Conservation (phyloP, 345 rosid genomes). For the Moringa oleifera region DNA sequence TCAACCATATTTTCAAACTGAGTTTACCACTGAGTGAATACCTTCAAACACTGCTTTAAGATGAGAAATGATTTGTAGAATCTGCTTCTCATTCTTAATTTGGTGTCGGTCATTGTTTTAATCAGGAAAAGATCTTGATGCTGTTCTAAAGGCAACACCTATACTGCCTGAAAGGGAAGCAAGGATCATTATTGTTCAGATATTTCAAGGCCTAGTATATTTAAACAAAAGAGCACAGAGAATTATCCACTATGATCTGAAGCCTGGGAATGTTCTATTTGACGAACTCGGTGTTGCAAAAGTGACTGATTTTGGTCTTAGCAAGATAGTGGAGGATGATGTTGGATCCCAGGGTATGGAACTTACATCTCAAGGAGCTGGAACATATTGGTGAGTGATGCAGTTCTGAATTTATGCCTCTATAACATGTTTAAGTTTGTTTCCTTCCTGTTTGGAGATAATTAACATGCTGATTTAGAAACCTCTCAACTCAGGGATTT, state of each 20-base stretch:
- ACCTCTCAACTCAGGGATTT: not conserved
- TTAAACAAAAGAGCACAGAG: constrained; percentile 79
- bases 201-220: constrained; percentile 94
- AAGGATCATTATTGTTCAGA: constrained; percentile 81
- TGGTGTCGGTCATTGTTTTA: constrained; percentile 3
- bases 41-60: not conserved
- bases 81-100: constrained; percentile 10
- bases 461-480: not conserved
- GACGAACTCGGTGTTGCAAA: constrained; percentile 95
- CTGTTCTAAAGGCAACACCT: constrained; percentile 94
- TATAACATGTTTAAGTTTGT: not conserved
- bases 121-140: constrained; percentile 97
- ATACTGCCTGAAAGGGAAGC: constrained; percentile 95
- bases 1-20: not conserved
- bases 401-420: constrained; percentile 2
- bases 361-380: constrained; percentile 99
- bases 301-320: constrained; percentile 99
- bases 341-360: constrained; percentile 99
- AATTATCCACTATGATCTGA: constrained; percentile 97
- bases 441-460: not conserved
- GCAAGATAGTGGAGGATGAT: constrained; percentile 94
- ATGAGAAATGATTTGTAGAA: constrained; percentile 5
- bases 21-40: not conserved
- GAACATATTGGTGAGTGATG: constrained; percentile 87
- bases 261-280: constrained; percentile 98